phyloP scores from a whole-genome alignment of 331 rosid species.

The Malus hybrid region DNA sequence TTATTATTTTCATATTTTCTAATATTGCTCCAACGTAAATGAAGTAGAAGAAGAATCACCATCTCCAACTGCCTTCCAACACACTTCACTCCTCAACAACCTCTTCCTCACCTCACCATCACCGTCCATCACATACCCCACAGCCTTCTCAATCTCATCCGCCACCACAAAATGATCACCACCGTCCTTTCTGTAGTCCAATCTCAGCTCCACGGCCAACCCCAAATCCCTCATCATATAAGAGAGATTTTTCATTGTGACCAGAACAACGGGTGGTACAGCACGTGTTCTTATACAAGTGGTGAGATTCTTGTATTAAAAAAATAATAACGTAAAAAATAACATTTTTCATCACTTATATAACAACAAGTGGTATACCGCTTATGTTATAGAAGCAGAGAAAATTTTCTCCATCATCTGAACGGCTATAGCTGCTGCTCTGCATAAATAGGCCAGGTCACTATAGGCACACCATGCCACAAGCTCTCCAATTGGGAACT shows the following conservation, averaged over 20 bases:
- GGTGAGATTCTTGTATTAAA: too few relatives aligned
- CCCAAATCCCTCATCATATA: constrained; percentile 47
- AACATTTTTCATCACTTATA: too few relatives aligned
- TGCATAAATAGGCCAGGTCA: constrained; percentile 62
- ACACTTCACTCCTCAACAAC: constrained; percentile 15
- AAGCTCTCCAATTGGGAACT: constrained; percentile 53
- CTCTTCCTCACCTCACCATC: constrained; percentile 18
- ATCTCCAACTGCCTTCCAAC: constrained; percentile 12
- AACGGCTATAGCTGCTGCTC: constrained; percentile 27
- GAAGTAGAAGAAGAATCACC: constrained; percentile 32
- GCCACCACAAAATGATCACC: constrained; percentile 23
- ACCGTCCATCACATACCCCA: constrained; percentile 17
- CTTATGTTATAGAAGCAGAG: too few relatives aligned
- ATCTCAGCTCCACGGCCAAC: constrained; percentile 45
- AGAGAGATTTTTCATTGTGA: neutral
- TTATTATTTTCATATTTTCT: too few relatives aligned
- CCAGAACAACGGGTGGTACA: too few relatives aligned
- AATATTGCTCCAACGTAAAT: too few relatives aligned
- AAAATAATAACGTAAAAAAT: too few relatives aligned
- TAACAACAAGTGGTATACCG: too few relatives aligned
- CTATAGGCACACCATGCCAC: constrained; percentile 57
- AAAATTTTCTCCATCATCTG: too few relatives aligned
- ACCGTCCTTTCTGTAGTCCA: constrained; percentile 15
- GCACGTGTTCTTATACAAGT: too few relatives aligned
- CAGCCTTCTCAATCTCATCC: constrained; percentile 14